Evolutionary conservation across 495 filamentous ascomycete species (phyloP), one percentile per base, ranked within the genome.

Genomic region (Lentithecium fluviatile): DNA sequence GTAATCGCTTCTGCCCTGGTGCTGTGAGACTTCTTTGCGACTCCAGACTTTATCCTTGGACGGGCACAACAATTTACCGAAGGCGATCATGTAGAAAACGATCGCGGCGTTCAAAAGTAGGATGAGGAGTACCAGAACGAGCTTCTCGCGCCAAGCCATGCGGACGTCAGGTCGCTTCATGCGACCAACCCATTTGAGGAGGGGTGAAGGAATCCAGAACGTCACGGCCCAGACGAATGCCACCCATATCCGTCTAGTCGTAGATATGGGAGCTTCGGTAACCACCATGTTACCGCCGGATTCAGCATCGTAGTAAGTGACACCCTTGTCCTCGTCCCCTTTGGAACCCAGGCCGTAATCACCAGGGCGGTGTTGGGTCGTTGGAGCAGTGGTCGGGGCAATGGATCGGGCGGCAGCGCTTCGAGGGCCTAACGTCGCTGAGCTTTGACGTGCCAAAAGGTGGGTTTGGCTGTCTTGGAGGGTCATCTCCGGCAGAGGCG

Each of bases 141-240:
- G 37, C 74, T 98, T 98, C 67, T 98, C 94, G 70, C 93, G 79
- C 94, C 94, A 98, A 5, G 94, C 94, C 83, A 97, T 88, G 0
- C 94, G 88, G 42, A 98, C 89, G 75, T 98, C 94, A 1, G 94
- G 94, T 42, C 94, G 85, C 75, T 96, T 96, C 94, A 97, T 98
- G 19, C 94, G 87, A 17, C 94, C 94, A 61, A 97, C 65, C 52
- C 81, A 87, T n/a, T 79, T 78, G 1, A 98, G 81, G 0, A 85
- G 51, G 50, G 91, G 91, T 1, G 92, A 96, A 0, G 94, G 94
- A 62, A 96, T 95, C 91, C 90, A 97, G 69, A 90, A 97, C 1
- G 94, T 97, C 47, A 92, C 60, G 4, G 82, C 79, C 93, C 92
- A 97, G 12, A 93, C 89, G 21, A 91, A 73, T 7, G 71, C 78